Conservation (phyloP, 257 asterid genomes). For the Lavandula angustifolia region DNA sequence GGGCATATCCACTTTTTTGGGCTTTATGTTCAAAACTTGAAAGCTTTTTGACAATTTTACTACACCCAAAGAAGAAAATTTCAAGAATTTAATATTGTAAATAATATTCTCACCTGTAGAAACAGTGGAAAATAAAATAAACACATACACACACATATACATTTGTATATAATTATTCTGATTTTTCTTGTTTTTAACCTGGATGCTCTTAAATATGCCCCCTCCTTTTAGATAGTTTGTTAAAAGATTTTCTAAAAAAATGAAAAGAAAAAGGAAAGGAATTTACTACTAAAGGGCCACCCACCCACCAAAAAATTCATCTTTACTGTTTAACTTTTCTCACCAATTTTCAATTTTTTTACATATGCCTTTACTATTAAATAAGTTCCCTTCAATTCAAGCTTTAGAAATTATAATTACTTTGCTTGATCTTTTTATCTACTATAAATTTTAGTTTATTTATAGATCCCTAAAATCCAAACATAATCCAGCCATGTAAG, state of each 20-base stretch:
- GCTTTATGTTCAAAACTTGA: constrained; percentile 30
- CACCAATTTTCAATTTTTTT: constrained; percentile 30
- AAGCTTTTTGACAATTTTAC: neutral
- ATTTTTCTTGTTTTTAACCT: constrained; percentile 28
- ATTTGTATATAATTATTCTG: neutral
- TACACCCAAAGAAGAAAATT: neutral
- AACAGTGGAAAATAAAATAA: neutral
- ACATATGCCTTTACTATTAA: constrained; percentile 7
- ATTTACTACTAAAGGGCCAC: constrained; percentile 25
- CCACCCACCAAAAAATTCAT: constrained; percentile 28
- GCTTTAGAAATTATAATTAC: constrained; percentile 36
- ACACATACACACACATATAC: no score
- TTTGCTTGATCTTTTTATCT: constrained; percentile 22
- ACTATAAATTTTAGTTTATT: neutral
- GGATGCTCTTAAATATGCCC: constrained; percentile 29
- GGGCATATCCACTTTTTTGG: constrained; percentile 31
- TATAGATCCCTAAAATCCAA: neutral
- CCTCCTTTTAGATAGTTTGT: constrained; percentile 4
- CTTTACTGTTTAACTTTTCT: constrained; percentile 32
- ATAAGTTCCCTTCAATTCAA: constrained; percentile 28
- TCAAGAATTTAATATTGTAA: neutral
- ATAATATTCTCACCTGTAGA: neutral
- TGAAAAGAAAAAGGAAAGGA: neutral
- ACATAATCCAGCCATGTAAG: neutral
- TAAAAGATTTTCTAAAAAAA: neutral